Base-by-base conservation (phyloP, 345 rosid species). In the Raphanus sativus region DNA sequence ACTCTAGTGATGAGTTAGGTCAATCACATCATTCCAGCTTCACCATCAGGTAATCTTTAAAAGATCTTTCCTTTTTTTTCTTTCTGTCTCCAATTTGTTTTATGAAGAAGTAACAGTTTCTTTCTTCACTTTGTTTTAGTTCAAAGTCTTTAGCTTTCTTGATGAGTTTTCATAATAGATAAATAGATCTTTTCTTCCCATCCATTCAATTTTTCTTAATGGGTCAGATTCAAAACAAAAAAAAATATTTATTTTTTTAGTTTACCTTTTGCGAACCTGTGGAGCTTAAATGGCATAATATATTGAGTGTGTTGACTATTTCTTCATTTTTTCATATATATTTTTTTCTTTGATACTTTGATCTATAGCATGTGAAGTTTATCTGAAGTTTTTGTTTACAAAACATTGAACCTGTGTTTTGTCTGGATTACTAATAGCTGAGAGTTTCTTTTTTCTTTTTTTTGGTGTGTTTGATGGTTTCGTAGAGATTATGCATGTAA, bases 401-500 rank as follows among this genome's bases (percentile, higher is more conserved):
- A 73, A 34, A 54, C 30, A n/a, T 65, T 17, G n/a, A 40, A 38
- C 42, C 48, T 67, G 63, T 60, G 65, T 73, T 73, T 67, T 74
- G 52, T 74, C 68, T 73, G 28, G 59, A 7, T 58, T 40, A 52
- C 48, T 63, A 64, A 55, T 65, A 32, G 16, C 12, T 38, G 29
- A 12, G 6, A 12, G 16, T 64, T 71, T 64, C n/a, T 21, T 38
- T 16, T 63, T 50, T 3, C 65, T 64, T 21, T 21, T 38, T 16
- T 63, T 50, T 3, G 7, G 12, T 10, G 15, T 45, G 52, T 45
- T 8, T 36, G 52, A 45, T 45, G 52, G 52, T 45, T 45, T 45
- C 83, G 90, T 81, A 95, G 99, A 85, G 92, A 92, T 86, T 90
- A 90, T 92, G 96, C 88, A 65, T 85, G 83, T 79, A 74, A 81